These are phyloP conservation scores for Reticulascus tulasneorum DNA, from an alignment of 2,329 filamentous ascomycete species.

Conservation along the genomic window DNA sequence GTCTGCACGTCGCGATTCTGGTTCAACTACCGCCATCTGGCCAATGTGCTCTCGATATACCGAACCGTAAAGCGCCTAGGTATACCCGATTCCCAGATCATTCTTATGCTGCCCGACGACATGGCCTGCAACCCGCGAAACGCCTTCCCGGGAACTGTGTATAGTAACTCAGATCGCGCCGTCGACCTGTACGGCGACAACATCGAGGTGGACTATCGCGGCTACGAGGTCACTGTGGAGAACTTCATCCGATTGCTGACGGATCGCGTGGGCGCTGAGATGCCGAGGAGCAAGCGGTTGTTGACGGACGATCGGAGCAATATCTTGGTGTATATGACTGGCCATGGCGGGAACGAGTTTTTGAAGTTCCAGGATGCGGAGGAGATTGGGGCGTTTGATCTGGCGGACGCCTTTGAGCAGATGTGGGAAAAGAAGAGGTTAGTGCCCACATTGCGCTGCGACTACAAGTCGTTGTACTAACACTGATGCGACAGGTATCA, in stretches of 20 bases:
- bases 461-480: no score
- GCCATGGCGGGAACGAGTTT: slow-evolving; percentile 96
- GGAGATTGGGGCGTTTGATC: slow-evolving; percentile 92
- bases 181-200: slow-evolving; percentile 97
- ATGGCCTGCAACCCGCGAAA: slow-evolving; percentile 99
- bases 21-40: slow-evolving; percentile 99
- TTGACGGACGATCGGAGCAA: slow-evolving; percentile 95
- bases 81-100: slow-evolving; percentile 97
- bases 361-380: slow-evolving; percentile 98
- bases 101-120: slow-evolving; percentile 99
- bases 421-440: slow-evolving; percentile 99
- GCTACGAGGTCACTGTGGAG: slow-evolving; percentile 98
- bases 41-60: slow-evolving; percentile 96
- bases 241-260: slow-evolving; percentile 96
- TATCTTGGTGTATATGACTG: slow-evolving; percentile 98
- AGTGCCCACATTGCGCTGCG: neutral
- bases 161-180: slow-evolving; percentile 94
- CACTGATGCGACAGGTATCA: slow-evolving; percentile 61
- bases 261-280: slow-evolving; percentile 89
- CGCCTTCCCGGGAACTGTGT: slow-evolving; percentile 94
- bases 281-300: slow-evolving; percentile 88
- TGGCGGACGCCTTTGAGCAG: slow-evolving; percentile 96
- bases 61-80: slow-evolving; percentile 96
- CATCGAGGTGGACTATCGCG: slow-evolving; percentile 97
- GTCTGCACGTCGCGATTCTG: slow-evolving; percentile 98